phyloP scores from a whole-genome alignment of 2,329 filamentous ascomycete genomes.

The Pseudogymnoascus sp. region DNA sequence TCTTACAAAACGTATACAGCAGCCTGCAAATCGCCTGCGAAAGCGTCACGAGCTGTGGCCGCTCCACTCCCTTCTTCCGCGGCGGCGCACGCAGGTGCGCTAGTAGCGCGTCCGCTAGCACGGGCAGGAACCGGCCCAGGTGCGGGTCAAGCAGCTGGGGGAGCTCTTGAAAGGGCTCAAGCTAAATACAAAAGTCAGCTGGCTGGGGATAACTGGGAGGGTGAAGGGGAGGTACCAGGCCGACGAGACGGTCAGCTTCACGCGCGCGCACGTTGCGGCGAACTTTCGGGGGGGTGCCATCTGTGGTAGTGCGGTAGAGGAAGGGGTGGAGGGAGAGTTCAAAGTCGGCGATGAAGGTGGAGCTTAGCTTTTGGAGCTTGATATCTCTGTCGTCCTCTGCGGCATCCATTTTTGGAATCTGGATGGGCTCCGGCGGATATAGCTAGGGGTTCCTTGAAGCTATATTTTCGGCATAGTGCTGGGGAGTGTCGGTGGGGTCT shows the following conservation, averaged over 20 bases:
- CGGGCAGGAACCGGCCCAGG: constrained; percentile 66
- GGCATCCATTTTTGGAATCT: constrained; percentile 46
- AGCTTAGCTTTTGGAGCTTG: constrained; percentile 54
- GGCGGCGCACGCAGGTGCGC: constrained; percentile 48
- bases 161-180: constrained; percentile 91
- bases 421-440: not conserved
- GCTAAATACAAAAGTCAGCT: constrained; percentile 24
- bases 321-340: constrained; percentile 45
- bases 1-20: constrained; percentile 88
- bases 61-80: constrained; percentile 34
- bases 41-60: constrained; percentile 29
- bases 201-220: constrained; percentile 14
- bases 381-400: constrained; percentile 54
- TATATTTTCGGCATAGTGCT: not conserved
- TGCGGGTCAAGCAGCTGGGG: constrained; percentile 87
- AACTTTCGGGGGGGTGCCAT: constrained; percentile 34
- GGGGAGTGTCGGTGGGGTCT: not conserved
- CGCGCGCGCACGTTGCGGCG: constrained; percentile 43
- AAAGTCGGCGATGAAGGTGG: constrained; percentile 52
- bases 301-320: constrained; percentile 44
- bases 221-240: constrained; percentile 32
- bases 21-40: constrained; percentile 64
- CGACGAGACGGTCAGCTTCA: constrained; percentile 43
- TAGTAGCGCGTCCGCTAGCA: constrained; percentile 69
- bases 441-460: not conserved